phyloP scores from a whole-genome alignment of 2,329 filamentous ascomycete species.

The Neofusicoccum kwambonambiense region DNA sequence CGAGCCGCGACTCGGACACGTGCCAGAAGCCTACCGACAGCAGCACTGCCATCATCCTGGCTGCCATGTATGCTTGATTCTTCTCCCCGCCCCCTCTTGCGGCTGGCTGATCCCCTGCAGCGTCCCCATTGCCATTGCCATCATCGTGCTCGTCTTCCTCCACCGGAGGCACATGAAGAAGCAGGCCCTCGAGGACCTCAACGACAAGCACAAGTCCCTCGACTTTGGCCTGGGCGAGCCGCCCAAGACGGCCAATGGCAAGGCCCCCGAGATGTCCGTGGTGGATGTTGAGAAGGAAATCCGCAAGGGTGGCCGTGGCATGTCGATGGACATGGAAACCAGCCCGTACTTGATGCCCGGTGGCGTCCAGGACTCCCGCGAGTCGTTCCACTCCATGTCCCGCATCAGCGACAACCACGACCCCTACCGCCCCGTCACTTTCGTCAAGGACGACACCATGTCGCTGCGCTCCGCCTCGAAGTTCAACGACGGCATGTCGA shows the following conservation, averaged over 20 bases:
- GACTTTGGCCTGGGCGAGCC: conserved; percentile 78
- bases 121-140: conserved; percentile 69
- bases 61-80: conserved; percentile 31
- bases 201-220: conserved; percentile 84
- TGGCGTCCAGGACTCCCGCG: conserved; percentile 71
- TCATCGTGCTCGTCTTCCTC: conserved; percentile 69
- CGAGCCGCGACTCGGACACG: conserved; percentile 26
- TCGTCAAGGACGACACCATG: conserved; percentile 48
- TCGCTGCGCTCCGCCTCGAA: conserved; percentile 32
- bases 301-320: conserved; percentile 44
- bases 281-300: conserved; percentile 49
- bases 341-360: conserved; percentile 95
- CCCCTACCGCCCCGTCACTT: conserved; percentile 71
- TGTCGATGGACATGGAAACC: conserved; percentile 66
- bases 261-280: conserved; percentile 56
- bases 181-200: conserved; percentile 71
- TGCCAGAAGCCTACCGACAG: conserved; percentile 37
- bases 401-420: conserved; percentile 70
- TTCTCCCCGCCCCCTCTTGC: background rate
- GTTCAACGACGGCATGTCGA: conserved; percentile 45
- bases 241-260: conserved; percentile 2
- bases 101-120: conserved; percentile 46
- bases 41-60: conserved; percentile 34
- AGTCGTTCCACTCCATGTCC: conserved; percentile 82
- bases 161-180: conserved; percentile 76